Evolutionary conservation across 441 rosid genomes (phyloP), one percentile per base, ranked within the genome.

Genomic region (Macaranga tanarius): DNA sequence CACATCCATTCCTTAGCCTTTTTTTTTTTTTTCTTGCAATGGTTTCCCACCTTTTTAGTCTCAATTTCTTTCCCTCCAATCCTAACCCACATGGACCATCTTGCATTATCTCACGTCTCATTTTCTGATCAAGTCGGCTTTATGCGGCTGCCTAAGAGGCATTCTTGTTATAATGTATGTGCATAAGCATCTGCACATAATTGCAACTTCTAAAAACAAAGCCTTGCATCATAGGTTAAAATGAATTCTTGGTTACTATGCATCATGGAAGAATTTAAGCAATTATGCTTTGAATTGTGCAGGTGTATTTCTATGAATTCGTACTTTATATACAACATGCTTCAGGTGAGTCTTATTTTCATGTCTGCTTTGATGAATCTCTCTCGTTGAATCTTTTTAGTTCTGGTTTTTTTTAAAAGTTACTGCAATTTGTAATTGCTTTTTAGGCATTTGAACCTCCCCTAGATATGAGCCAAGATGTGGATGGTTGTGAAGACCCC

Each of bases 361-460:
- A 61, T 68, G 62, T 63, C 75, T 57, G 52, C 26, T 69, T 58
- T 59, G 28, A 25, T 15, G 31, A 51, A 31, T 52, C 16, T 63
- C 63, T 58, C 22, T 28, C 16, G 31, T 62, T 31, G 44, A 28
- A 58, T 67, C 40, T 19, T 47, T 52, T 60, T 15, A 71, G 4
- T 26, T 68, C 22, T 44, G 69, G 66, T 69, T 54, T 54, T 22
- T 69, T 52, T 42, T 50, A 44, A 7, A 70, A 26, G 47, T 23
- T 64, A 69, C 73, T 73, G 20, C 62, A 56, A 62, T 73, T 76
- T 45, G 26, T 76, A 76, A 62, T 40, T 76, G 55, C 72, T 71
- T 78, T 82, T 78, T 88, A 95, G 99, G 93, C 92, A 78, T 95
- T 95, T 85, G 98, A 93, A 63, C 97, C 99, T 34, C 99, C 99